Evolutionary conservation across 2,329 filamentous ascomycete species (phyloP), one percentile per base, ranked within the genome.

Genomic region (Monilinia fructicola): DNA sequence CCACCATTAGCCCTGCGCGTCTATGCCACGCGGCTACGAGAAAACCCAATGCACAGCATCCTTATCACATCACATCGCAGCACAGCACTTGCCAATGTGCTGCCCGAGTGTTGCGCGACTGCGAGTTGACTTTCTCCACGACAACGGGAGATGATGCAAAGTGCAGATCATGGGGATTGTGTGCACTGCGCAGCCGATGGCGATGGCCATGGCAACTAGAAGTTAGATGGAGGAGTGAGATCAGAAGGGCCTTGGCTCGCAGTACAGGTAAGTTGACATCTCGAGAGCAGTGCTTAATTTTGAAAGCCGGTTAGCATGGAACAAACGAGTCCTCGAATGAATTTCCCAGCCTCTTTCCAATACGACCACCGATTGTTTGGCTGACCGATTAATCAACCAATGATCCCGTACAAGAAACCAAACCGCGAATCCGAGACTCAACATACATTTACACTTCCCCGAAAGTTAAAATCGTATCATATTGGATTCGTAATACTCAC

Each of bases 1-100:
- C 11, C 38, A 31, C 50, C 48, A 16, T 46, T 21, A 31, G 12
- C 48, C 42, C 38, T 14, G 12, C 10, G 48, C 21, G 26, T 52
- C 46, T 26, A 50, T 61, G 28, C 38, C 58, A 28, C 26, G n/a
- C 12, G n/a, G 9, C 38, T 44, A 44, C 40, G 46, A 48, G 26
- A 21, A 60, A 23, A n/a, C 31, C 10, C 28, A 28, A 50, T 50
- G 56, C 56, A 60, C 28, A 23, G 23, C 23, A 58, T 16, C 40
- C 40, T 42, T 42, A 18, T 16, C 40, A 58, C 38, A 26, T 5
- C 44, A 46, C 44, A 35, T 23, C 38, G 48, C 26, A 48, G 16
- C 26, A 46, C 31, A 50, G 58, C 58, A 61, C 58, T 48, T 61
- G 44, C 58, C 58, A 23, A 21, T 12, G 44, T 26, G 31, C 14